Base-by-base conservation (phyloP, 1,284 basidiomycete genomes). In the Cryptococcus neoformans region DNA sequence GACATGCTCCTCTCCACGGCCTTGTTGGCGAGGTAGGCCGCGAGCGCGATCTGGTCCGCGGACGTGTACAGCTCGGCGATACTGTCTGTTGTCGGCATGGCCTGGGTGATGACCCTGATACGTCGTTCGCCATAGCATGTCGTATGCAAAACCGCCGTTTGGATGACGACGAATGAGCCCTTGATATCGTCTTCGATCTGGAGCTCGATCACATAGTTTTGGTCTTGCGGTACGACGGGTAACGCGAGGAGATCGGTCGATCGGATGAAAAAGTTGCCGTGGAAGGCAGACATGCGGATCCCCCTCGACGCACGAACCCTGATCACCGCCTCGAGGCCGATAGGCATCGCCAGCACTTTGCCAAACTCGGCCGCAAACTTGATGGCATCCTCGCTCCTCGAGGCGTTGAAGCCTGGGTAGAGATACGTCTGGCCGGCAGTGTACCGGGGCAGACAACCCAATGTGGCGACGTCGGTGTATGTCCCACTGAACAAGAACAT, bases 191-290 rank as follows among this genome's bases (percentile, higher is more conserved):
- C 96, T 76, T 99, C 96, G 64, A 99, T 91, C 76, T 97, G 90
- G 34, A 98, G 82, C 78, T 99, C 96, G 71, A 99, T 96, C 12
- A 89, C 89, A 73, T 99, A 99, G 50, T 90, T 94, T 77, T 97
- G 92, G 72, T 99, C 94, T 67, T 91, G 86, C 9, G 96, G 93
- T 14, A 99, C 95, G 14, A 93, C 89, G 2, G 96, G 95, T 83
- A 99, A 89, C 3, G 95, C 93, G 38, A 99, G 84, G 39, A 99
- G 83, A 79, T 99, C 96, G 38, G 95, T 98, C 10, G 94, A 97
- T 51, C 96, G 88, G 53, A 98, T 93, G 76, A 99, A 99, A 82
- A 99, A 99, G 82, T 99, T 99, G 66, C 96, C 96, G 70, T 99
- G 93, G 89, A 97, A 99, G 1, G 92, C 91, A 5, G 92, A 88